Evolutionary conservation across 2,329 filamentous ascomycete species (phyloP).

Genomic region (Penicillium sp.): DNA sequence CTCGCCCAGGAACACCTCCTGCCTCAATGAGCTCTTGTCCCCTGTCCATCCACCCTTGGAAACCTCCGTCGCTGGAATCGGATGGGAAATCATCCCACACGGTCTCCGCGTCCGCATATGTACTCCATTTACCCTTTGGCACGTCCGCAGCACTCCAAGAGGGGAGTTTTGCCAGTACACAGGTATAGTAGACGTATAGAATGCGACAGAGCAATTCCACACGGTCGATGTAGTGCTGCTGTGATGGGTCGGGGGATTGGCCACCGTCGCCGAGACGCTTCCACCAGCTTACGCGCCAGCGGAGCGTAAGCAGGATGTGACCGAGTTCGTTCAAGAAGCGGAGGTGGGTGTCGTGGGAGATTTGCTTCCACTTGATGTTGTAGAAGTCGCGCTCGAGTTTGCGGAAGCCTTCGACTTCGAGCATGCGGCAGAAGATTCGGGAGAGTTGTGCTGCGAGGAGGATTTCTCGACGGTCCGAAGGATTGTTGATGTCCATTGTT

Average conservation of each 20-base stretch:
- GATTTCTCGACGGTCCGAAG: slow-evolving; percentile 41
- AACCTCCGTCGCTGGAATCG: slow-evolving; percentile 41
- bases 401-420: slow-evolving; percentile 49
- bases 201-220: slow-evolving; percentile 46
- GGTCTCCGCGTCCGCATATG: slow-evolving; percentile 44
- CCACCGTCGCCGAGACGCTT: slow-evolving; percentile 43
- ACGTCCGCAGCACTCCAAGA: slow-evolving; percentile 40
- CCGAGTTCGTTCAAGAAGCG: slow-evolving; percentile 44
- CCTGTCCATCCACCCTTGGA: slow-evolving; percentile 42
- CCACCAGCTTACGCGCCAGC: slow-evolving; percentile 51
- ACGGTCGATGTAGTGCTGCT: slow-evolving; percentile 43
- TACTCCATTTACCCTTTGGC: slow-evolving; percentile 43
- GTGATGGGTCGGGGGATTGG: slow-evolving; percentile 34
- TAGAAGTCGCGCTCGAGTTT: slow-evolving; percentile 47
- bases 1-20: slow-evolving; percentile 38
- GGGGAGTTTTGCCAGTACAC: slow-evolving; percentile 43
- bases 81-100: slow-evolving; percentile 48
- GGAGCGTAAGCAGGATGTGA: slow-evolving; percentile 44
- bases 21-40: slow-evolving; percentile 43
- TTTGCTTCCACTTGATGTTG: slow-evolving; percentile 49
- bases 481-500: slow-evolving; percentile 42
- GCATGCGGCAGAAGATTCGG: slow-evolving; percentile 48
- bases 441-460: slow-evolving; percentile 47
- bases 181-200: slow-evolving; percentile 50
- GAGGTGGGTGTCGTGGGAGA: slow-evolving; percentile 44